Evolutionary conservation across 495 filamentous ascomycete genomes (phyloP).

Genomic region (Aspergillus sclerotioniger): DNA sequence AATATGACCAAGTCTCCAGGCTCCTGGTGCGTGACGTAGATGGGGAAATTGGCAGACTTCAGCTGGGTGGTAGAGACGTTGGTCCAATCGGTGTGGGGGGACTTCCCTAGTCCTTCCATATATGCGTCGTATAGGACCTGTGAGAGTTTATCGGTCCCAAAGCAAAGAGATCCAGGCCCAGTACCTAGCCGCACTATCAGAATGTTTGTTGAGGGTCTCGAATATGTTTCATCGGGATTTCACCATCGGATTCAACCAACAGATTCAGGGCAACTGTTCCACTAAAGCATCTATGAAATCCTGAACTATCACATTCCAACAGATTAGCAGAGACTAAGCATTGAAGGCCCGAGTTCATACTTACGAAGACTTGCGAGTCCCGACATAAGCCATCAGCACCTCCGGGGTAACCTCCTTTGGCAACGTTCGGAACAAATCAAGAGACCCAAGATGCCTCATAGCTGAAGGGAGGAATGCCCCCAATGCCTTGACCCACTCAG

Average conservation of each 20-base stretch:
- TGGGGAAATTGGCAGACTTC: conserved; percentile 19
- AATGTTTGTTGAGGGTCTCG: too few relatives aligned
- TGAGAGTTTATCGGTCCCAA: conserved; percentile 21
- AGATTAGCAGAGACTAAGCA: not conserved
- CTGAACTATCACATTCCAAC: conserved; percentile 14
- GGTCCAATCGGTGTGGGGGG: conserved; percentile 25
- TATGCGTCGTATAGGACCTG: conserved; percentile 19
- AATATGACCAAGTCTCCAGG: conserved; percentile 27
- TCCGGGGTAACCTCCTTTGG: conserved; percentile 20
- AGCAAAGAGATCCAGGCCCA: conserved; percentile 20
- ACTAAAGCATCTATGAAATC: conserved; percentile 27
- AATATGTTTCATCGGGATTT: not conserved
- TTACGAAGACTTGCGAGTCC: conserved; percentile 22
- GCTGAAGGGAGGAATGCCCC: conserved; percentile 11
- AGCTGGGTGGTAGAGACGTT: conserved; percentile 16
- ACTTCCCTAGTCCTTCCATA: conserved; percentile 22
- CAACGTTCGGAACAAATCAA: conserved; percentile 22
- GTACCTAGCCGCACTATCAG: conserved; percentile 10
- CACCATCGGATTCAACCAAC: conserved; percentile 21
- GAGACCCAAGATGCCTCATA: conserved; percentile 19
- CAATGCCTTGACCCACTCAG: conserved; percentile 15
- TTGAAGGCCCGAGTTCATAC: not conserved
- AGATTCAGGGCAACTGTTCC: conserved; percentile 24
- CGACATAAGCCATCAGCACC: conserved; percentile 26
- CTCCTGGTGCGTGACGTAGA: conserved; percentile 21